Conservation (phyloP, 2,329 filamentous ascomycete genomes). For the Triangularia setosa region DNA sequence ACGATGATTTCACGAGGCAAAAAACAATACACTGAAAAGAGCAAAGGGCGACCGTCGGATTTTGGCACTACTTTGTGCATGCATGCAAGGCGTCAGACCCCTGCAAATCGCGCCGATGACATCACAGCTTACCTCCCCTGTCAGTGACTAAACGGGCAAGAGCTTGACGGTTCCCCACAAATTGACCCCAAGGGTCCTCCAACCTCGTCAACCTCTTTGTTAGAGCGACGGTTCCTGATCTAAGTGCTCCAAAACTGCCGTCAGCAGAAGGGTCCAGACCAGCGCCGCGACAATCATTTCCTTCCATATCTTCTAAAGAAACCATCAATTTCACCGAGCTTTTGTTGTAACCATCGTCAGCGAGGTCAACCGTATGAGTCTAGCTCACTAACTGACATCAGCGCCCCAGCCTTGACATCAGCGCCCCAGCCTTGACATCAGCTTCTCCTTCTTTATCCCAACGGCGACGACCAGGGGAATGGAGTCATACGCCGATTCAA, state of each 20-base stretch:
- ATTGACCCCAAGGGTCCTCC: background rate
- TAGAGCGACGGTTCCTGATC: background rate
- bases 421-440: background rate
- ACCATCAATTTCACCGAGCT: background rate
- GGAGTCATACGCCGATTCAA: background rate
- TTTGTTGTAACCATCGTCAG: background rate
- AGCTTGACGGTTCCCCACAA: constrained; percentile 1
- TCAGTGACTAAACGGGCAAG: background rate
- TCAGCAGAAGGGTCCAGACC: background rate
- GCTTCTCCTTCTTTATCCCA: background rate
- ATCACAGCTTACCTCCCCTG: background rate
- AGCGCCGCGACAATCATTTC: background rate
- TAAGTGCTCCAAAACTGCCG: background rate
- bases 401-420: background rate
- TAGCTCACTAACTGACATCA: background rate
- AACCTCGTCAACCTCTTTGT: background rate
- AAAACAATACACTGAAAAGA: background rate
- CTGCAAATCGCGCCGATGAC: constrained; percentile 3
- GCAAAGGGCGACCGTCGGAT: background rate
- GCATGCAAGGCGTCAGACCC: background rate
- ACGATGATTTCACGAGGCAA: background rate
- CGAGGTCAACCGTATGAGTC: background rate
- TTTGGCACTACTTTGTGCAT: background rate
- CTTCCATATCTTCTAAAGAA: background rate
- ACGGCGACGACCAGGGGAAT: background rate